Evolutionary conservation across 305 asterid species (phyloP), one percentile per base, ranked within the genome.

Genomic region (Coffea humblotiana): DNA sequence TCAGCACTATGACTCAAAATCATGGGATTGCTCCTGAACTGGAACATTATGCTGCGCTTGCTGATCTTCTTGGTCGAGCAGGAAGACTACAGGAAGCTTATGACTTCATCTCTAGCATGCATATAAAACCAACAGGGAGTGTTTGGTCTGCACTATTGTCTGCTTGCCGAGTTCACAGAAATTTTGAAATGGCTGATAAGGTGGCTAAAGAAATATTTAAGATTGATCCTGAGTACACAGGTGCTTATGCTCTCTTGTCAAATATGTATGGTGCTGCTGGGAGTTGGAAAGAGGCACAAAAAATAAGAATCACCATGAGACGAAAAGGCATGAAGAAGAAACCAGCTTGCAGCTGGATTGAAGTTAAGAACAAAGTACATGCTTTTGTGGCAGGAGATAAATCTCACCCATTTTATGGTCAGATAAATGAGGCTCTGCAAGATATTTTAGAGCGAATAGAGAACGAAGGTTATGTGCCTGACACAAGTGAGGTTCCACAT

Each of bases 321-420:
- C 88, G 77, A 83, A 91, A 92, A 72, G 92, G 93, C 82, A 80
- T 95, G 88, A 85, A 79, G 49, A 95, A 93, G 86, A 71, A 79
- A 74, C 90, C 91, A 64, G 97, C 92, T 75, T 91, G 92, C 84
- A 95, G 98, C 85, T 93, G 97, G 98, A 85, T 93, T 61, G 99
- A 95, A 83, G 91, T 92, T 32, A 86, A 87, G 86, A 87, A 87
- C 78, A 64, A 85, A 75, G 80, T 92, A 61, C 97, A 94, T 79
- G 92, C 86, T 83, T 92, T 92, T 76, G 90, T 88, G 65, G 84
- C 94, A 23, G 97, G 93, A 77, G 96, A 92, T 75, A 91, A 80
- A 76, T 90, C 80, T 61, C 97, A 91, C 85, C 89, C 93, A n/a
- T 87, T 78, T 54, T 89, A 90, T 78, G 82, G 68, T 23, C 81